Conservation (phyloP, 208 protist species). For the Trypanosoma lewisi region DNA sequence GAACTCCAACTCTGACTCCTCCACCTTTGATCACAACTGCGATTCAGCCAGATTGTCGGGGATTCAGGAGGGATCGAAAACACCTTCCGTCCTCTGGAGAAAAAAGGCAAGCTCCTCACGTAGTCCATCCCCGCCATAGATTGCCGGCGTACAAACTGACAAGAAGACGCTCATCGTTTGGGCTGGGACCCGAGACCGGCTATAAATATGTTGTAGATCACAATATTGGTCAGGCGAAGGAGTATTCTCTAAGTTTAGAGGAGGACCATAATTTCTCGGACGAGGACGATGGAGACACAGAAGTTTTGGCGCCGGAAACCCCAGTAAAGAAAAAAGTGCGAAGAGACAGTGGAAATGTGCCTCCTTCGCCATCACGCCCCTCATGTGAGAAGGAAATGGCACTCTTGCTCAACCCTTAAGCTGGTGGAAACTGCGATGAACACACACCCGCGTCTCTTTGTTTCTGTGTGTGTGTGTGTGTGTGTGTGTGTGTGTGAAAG, state of each 20-base stretch:
- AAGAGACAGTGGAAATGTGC: constrained; percentile 12
- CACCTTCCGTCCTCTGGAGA: neutral
- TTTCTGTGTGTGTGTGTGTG: too few relatives aligned
- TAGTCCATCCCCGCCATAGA: constrained; percentile 3
- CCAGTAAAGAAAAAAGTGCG: constrained; percentile 26
- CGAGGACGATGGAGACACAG: constrained; percentile 18
- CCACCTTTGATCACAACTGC: neutral
- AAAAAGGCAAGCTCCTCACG: neutral
- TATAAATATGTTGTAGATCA: neutral
- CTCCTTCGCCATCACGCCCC: constrained; percentile 24
- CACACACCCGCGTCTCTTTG: too few relatives aligned
- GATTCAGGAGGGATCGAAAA: neutral
- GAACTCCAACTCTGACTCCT: neutral
- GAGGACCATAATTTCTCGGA: neutral
- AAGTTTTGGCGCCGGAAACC: constrained; percentile 25
- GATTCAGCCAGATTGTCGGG: neutral
- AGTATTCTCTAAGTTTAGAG: neutral
- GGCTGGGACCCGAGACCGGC: neutral
- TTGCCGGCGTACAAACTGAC: constrained; percentile 26
- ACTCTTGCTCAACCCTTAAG: neutral
- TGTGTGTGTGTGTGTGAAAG: too few relatives aligned
- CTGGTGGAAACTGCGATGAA: neutral
- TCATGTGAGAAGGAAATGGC: constrained; percentile 2
- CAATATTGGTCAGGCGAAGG: neutral
- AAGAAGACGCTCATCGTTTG: neutral